Evolutionary conservation across 2,329 filamentous ascomycete genomes (phyloP).

Genomic region (Paramyrothecium sp.): DNA sequence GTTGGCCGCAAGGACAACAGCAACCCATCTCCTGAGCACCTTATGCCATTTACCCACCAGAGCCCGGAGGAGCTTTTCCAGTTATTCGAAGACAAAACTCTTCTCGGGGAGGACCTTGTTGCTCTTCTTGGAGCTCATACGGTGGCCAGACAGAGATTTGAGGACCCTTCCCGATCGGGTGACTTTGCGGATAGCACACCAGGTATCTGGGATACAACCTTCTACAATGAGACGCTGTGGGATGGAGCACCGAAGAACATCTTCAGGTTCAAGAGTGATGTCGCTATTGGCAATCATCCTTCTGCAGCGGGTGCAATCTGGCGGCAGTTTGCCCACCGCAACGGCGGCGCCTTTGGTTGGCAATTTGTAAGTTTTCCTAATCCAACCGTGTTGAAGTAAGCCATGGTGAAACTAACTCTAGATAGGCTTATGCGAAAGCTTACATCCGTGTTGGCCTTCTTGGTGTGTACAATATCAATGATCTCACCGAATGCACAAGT

Average conservation of each 20-base stretch:
- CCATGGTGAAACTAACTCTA: background rate
- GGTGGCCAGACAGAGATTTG: slow-evolving; percentile 41
- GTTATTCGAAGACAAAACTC: slow-evolving; percentile 48
- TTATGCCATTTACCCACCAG: slow-evolving; percentile 38
- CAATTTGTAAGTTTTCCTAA: background rate
- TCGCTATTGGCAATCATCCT: background rate
- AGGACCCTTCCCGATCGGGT: slow-evolving; percentile 33
- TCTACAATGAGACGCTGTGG: slow-evolving; percentile 34
- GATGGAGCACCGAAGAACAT: background rate
- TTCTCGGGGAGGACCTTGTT: slow-evolving; percentile 42
- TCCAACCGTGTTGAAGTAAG: background rate
- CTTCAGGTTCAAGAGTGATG: background rate
- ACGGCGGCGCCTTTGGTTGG: background rate
- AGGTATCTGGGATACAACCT: slow-evolving; percentile 47
- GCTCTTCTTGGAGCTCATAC: slow-evolving; percentile 52
- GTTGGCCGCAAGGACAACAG: slow-evolving; percentile 45
- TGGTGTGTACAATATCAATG: background rate
- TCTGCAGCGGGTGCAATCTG: background rate
- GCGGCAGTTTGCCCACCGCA: background rate
- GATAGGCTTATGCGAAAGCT: background rate
- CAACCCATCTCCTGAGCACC: slow-evolving; percentile 30
- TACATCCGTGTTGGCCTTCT: background rate
- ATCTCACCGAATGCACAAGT: background rate
- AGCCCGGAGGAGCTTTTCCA: slow-evolving; percentile 38
- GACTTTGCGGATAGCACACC: slow-evolving; percentile 46